Conservation (phyloP, 768 basidiomycete species). For the Gelatoporia subvermispora region DNA sequence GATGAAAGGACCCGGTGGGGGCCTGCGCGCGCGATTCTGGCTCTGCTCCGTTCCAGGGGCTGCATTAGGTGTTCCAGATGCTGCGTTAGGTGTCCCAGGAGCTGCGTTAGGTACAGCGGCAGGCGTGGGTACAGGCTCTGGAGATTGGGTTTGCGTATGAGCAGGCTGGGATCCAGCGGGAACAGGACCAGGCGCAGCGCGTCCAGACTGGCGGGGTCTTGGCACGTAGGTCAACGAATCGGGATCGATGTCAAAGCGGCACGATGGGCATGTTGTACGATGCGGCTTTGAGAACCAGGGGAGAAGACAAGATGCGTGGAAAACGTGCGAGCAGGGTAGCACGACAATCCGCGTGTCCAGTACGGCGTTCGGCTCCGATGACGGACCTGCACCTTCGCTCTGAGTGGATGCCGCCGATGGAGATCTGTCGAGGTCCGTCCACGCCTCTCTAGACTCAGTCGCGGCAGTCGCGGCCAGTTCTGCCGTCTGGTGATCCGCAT, state of each 20-base stretch:
- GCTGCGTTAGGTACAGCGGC: background rate
- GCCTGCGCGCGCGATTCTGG: background rate
- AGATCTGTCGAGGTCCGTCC: conserved; percentile 11
- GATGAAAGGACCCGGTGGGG: conserved; percentile 10
- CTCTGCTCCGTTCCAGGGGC: background rate
- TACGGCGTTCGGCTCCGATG: background rate
- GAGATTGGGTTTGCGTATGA: background rate
- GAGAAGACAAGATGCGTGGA: conserved; percentile 71
- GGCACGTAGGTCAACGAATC: conserved; percentile 54
- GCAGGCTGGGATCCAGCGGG: conserved; percentile 5
- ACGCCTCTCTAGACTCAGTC: conserved; percentile 3
- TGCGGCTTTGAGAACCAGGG: conserved; percentile 80
- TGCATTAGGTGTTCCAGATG: too few relatives aligned
- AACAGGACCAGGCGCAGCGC: background rate
- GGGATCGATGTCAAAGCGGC: conserved; percentile 80
- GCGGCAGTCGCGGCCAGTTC: conserved; percentile 6
- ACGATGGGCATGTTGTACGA: conserved; percentile 80
- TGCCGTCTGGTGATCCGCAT: conserved; percentile 6
- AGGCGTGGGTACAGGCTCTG: conserved; percentile 1
- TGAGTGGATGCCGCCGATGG: background rate
- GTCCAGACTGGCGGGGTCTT: conserved; percentile 6
- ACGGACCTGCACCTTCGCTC: background rate
- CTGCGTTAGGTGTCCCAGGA: too few relatives aligned
- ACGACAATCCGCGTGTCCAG: conserved; percentile 46
- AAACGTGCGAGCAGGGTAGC: conserved; percentile 78